A percentile compares a stretch with the other conserved stretches of the same genome.
Conservation (phyloP, 495 filamentous ascomycete genomes). For the Talaromyces trachyspermus region DNA sequence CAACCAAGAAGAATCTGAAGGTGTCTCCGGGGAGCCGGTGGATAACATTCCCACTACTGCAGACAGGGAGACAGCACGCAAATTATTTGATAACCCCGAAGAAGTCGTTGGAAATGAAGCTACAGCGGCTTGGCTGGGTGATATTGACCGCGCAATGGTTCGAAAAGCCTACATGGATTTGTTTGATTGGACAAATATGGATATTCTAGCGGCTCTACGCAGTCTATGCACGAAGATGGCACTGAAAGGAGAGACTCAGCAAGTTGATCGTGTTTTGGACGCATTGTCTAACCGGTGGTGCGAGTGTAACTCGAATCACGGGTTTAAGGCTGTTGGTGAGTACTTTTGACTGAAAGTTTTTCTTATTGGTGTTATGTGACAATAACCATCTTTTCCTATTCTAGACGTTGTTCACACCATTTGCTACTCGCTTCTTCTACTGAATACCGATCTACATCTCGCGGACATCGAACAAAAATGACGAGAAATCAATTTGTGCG, state of each 20-base stretch:
- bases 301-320: slow-evolving; percentile 86
- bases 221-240: slow-evolving; percentile 75
- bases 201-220: slow-evolving; percentile 72
- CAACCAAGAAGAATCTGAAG: slow-evolving; percentile 14
- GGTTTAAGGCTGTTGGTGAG: slow-evolving; percentile 83
- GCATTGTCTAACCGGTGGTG: slow-evolving; percentile 87
- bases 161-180: slow-evolving; percentile 85
- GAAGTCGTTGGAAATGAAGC: slow-evolving; percentile 66
- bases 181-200: slow-evolving; percentile 77
- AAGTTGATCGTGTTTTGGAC: slow-evolving; percentile 89
- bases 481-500: slow-evolving; percentile 88
- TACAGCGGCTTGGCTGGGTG: slow-evolving; percentile 85
- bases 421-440: slow-evolving; percentile 86
- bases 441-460: slow-evolving; percentile 94
- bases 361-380: no score
- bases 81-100: slow-evolving; percentile 82
- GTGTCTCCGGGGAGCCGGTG: slow-evolving; percentile 16
- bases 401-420: slow-evolving; percentile 95
- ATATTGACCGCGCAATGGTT: slow-evolving; percentile 54
- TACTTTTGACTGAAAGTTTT: not conserved
- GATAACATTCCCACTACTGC: slow-evolving; percentile 39
- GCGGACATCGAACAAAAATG: slow-evolving; percentile 97
- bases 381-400: no score
- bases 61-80: slow-evolving; percentile 66
- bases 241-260: slow-evolving; percentile 88